A percentile compares a stretch with the other conserved stretches of the same genome.
phyloP scores from a whole-genome alignment of 2,329 filamentous ascomycete genomes.

The Fusarium nematophilum region DNA sequence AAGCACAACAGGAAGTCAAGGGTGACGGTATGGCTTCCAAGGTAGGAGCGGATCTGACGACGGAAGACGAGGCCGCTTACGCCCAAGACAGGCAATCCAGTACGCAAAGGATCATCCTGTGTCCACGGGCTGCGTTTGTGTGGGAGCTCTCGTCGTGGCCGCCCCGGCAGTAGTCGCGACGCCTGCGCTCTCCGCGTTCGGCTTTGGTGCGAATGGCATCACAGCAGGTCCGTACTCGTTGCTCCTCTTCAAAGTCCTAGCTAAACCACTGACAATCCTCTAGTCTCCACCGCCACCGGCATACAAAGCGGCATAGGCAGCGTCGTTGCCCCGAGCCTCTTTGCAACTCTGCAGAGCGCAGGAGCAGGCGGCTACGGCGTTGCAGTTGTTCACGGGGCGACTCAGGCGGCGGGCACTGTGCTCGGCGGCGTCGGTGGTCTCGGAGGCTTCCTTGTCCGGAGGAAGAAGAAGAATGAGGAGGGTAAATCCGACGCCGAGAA shows the following conservation, averaged over 20 bases:
- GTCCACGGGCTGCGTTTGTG: background rate
- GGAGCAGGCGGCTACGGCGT: constrained; percentile 44
- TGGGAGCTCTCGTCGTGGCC: background rate
- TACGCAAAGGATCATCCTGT: background rate
- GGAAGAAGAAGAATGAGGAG: too few species aligned
- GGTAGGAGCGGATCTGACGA: background rate
- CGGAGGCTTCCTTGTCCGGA: background rate
- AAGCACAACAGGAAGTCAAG: background rate
- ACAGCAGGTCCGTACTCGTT: background rate
- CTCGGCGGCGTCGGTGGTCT: background rate
- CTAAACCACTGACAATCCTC: background rate
- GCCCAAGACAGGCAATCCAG: background rate
- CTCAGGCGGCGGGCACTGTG: constrained; percentile 13
- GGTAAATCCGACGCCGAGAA: background rate
- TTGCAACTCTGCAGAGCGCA: constrained; percentile 49
- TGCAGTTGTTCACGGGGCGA: constrained; percentile 28
- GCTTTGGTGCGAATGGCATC: background rate
- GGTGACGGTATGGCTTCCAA: background rate
- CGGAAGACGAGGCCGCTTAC: too few species aligned
- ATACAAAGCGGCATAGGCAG: constrained; percentile 44
- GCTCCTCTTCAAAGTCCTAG: background rate
- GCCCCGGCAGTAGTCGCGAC: background rate
- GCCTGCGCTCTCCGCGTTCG: background rate
- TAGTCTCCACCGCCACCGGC: constrained; percentile 37
- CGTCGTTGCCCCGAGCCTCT: constrained; percentile 36